These are phyloP conservation scores for Didymosphaeria variabile DNA, from an alignment of 2,329 filamentous ascomycete species.

Conservation along the genomic window DNA sequence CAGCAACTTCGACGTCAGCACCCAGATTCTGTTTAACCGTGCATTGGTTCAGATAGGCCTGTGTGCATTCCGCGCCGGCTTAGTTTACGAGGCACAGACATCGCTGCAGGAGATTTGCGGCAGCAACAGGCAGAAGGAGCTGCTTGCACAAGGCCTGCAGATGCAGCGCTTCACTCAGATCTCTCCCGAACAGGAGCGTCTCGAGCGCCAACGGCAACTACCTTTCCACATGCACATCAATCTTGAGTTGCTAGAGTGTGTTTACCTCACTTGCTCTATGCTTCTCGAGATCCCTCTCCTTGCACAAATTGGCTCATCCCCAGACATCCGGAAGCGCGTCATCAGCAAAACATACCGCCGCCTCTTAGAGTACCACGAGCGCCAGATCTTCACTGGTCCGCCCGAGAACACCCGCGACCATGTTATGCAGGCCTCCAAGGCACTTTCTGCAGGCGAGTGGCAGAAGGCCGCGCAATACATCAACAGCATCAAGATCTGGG, in stretches of 20 bases:
- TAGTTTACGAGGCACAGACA: slow-evolving; percentile 97
- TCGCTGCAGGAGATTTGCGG: slow-evolving; percentile 98
- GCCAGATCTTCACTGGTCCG: slow-evolving; percentile 97
- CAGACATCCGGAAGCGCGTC: slow-evolving; percentile 94
- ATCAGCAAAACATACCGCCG: slow-evolving; percentile 99
- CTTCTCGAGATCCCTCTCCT: slow-evolving; percentile 96
- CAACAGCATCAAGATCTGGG: slow-evolving; percentile 99
- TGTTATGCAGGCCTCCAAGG: slow-evolving; percentile 98
- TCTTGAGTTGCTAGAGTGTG: slow-evolving; percentile 95
- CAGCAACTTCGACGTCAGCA: slow-evolving; percentile 93
- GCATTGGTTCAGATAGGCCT: slow-evolving; percentile 97
- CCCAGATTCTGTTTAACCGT: slow-evolving; percentile 98
- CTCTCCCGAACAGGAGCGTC: slow-evolving; percentile 94
- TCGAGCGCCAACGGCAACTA: slow-evolving; percentile 96
- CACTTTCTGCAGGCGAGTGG: slow-evolving; percentile 96
- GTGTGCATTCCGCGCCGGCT: slow-evolving; percentile 95
- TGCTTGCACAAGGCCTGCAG: slow-evolving; percentile 96
- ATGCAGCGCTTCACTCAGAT: slow-evolving; percentile 97
- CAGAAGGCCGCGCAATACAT: slow-evolving; percentile 95
- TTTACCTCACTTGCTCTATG: slow-evolving; percentile 99
- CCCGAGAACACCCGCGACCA: slow-evolving; percentile 99
- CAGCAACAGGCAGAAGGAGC: slow-evolving; percentile 96
- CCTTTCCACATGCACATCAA: slow-evolving; percentile 99
- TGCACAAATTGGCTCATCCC: slow-evolving; percentile 94
- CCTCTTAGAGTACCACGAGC: slow-evolving; percentile 99